Percentiles rank a stretch among this genome's conserved stretches.
phyloP scores from a whole-genome alignment of 2,329 filamentous ascomycete species.

The Clarireedia sp. region DNA sequence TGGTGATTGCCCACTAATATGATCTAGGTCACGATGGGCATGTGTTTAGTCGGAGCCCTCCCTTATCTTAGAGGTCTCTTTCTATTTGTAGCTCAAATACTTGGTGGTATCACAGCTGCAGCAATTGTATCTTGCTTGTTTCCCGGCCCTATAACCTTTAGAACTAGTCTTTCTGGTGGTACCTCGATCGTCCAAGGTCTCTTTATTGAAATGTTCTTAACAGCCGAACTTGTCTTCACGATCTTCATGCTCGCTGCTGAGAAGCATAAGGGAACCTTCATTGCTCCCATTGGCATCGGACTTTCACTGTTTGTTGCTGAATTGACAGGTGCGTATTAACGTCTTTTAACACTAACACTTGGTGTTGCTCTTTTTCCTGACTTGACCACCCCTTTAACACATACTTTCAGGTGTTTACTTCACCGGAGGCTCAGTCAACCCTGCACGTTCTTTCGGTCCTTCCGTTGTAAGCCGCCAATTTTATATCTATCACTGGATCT shows the following conservation, averaged over 20 bases:
- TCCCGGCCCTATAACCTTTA: conserved; percentile 38
- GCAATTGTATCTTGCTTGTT: conserved; percentile 24
- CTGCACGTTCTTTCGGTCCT: conserved; percentile 36
- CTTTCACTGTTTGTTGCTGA: conserved; percentile 40
- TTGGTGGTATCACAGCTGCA: conserved; percentile 33
- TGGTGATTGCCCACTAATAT: conserved; percentile 33
- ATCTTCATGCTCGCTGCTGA: conserved; percentile 44
- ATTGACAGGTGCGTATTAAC: conserved; percentile 30
- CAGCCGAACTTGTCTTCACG: conserved; percentile 40
- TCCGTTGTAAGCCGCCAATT: conserved; percentile 36
- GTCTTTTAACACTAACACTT: conserved; percentile 39
- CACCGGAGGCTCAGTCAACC: background rate
- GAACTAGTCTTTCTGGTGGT: conserved; percentile 34
- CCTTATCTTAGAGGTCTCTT: conserved; percentile 26
- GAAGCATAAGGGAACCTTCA: conserved; percentile 40
- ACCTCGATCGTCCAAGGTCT: conserved; percentile 37
- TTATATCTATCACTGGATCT: conserved; percentile 40
- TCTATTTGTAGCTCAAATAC: conserved; percentile 30
- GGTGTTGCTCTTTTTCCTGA: conserved; percentile 16
- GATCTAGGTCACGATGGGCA: conserved; percentile 29
- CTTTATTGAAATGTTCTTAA: conserved; percentile 42
- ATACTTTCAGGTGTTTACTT: background rate
- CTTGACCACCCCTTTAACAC: background rate
- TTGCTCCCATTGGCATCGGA: conserved; percentile 41
- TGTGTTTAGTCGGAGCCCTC: conserved; percentile 32